Base-by-base conservation (phyloP, 495 filamentous ascomycete species). In the Xylaria castorea region DNA sequence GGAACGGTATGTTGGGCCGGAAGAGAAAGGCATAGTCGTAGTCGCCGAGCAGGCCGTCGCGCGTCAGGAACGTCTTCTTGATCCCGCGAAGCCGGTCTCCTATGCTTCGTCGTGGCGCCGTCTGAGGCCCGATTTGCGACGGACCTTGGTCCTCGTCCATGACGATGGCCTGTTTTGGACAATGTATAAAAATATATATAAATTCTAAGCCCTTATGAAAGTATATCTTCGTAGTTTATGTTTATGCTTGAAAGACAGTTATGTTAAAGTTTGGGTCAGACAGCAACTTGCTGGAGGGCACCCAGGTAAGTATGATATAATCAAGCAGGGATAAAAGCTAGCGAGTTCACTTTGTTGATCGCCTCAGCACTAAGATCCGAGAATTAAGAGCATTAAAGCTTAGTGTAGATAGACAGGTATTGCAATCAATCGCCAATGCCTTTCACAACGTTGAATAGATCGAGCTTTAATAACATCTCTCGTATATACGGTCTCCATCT, bases 11-110 rank as follows among this genome's bases (percentile, higher is more conserved):
- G 69, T 93, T 93, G 6, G 95, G 95, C 55, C 85, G 88, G 81
- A 94, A 94, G 58, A 86, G 81, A 73, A 88, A 85, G 66, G 57
- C 82, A 88, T 97, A 97, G 83, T 97, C 93, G 79, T 97, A 97
- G 74, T 90, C 85, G 42, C 94, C 94, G 72, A 97, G 79, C 38
- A 97, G 85, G 11, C 94, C 94, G 1, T 94, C 89, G 67, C 85
- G 90, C 30, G 84, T 85, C 51, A 82, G 73, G 73, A 86, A 83
- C n/a, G 80, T 79, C 69, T 78, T 79, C 71, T 74, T 78, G 71
- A 83, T 27, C 53, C 71, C 25, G 20, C 71, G 70, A 5, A 83
- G 63, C 27, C 76, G 77, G 68, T 74, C 72, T 71, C 70, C 77
- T 11, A 83, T 44, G n/a, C 79, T 80, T 68, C 76, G 76, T 64